Evolutionary conservation across 805 yeast genomes (phyloP), one percentile per base, ranked within the genome.

Genomic region (Saturnispora sekii): DNA sequence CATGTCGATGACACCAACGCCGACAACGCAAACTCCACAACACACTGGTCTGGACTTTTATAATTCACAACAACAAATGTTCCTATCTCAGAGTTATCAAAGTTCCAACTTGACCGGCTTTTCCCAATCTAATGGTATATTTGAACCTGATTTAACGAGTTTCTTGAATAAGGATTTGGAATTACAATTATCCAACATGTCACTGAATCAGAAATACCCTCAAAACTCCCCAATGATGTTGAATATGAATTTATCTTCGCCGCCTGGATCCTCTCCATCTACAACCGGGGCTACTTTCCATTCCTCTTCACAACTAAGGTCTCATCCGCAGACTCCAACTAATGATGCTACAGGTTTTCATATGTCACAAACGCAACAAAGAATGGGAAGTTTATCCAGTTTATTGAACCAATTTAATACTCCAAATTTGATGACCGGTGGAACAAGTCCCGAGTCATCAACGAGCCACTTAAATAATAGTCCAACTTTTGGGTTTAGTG

Each of bases 81-180:
- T 45, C 28, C 34, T 49, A 7, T 35, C 49, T 9, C 49, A 44
- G 26, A 46, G 46, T 43, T 16, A 17, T 43, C 44, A 26, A 40
- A 44, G 26, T 21, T 21, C 26, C 26, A 21, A 21, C 26, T 21
- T 21, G 26, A 21, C 26, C 26, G 26, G 26, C 26, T 21, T 21
- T 21, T 21, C 26, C 8, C 26, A 21, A 21, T 21, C 26, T 6
- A 21, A 21, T 21, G 26, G 26, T 31, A 47, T 43, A 18, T 36
- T 42, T 26, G 26, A 44, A 16, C 40, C 41, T 32, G 52, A 49
- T 44, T 38, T 48, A 17, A 35, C 38, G 18, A 43, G 39, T 38
- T 52, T 48, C 26, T 40, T 53, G 11, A 51, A 53, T 36, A 53
- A 51, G 17, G 55, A 53, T 37, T 45, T 53, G 15, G 57, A 53